phyloP scores from a whole-genome alignment of 148 eudicot genomes.

The Limonium bicolor region DNA sequence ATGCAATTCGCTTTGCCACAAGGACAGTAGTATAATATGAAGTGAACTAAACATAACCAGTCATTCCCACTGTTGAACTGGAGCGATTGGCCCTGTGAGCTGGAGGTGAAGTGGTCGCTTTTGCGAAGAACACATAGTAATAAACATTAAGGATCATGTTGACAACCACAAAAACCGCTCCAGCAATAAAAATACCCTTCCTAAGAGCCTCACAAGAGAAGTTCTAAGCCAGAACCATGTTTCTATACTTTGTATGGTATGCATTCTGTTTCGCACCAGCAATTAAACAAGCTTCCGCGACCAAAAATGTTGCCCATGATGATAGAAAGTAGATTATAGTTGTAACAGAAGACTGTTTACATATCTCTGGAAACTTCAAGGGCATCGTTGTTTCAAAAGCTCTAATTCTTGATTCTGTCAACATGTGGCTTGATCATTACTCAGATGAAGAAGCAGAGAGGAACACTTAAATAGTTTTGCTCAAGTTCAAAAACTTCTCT shows the following conservation, averaged over 20 bases:
- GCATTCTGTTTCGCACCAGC: slow-evolving; percentile 90
- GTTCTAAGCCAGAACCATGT: slow-evolving; percentile 44
- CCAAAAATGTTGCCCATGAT: slow-evolving; percentile 75
- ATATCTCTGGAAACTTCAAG: too few species aligned
- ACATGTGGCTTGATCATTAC: too few species aligned
- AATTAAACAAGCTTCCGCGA: slow-evolving; percentile 82
- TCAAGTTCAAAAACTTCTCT: too few species aligned
- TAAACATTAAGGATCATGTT: slow-evolving; percentile 79
- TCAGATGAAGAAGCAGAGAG: too few species aligned
- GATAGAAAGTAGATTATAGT: too few species aligned
- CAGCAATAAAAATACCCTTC: slow-evolving; percentile 85
- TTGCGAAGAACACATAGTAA: slow-evolving; percentile 76
- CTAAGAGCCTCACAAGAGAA: slow-evolving; percentile 76
- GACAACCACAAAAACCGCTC: slow-evolving; percentile 80
- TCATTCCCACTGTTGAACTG: slow-evolving; percentile 57
- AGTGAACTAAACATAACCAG: slow-evolving; percentile 32
- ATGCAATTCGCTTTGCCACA: too few species aligned
- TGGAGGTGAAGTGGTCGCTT: slow-evolving; percentile 52
- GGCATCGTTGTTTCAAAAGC: too few species aligned
- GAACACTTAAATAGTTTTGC: too few species aligned
- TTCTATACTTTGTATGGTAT: slow-evolving; percentile 70
- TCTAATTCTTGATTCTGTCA: too few species aligned
- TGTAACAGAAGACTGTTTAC: too few species aligned
- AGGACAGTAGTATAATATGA: too few species aligned
- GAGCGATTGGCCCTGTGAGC: slow-evolving; percentile 39